Percentiles rank a stretch among this genome's conserved stretches.
These are phyloP conservation scores for Xylaria scruposa DNA, from an alignment of 495 filamentous ascomycete genomes.

Conservation along the genomic window DNA sequence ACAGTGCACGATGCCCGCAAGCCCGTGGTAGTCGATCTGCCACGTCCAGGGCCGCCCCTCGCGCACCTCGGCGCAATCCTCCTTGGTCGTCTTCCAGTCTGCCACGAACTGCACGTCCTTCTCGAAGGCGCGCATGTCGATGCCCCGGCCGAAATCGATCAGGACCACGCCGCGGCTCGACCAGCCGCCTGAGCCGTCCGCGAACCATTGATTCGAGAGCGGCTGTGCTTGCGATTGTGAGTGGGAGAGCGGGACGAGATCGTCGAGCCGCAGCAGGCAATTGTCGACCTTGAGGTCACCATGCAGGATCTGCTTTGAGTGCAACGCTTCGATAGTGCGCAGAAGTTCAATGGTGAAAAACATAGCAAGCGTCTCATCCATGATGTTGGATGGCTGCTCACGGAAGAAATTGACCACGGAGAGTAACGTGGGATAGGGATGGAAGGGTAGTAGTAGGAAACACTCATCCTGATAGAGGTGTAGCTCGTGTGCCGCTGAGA, in stretches of 20 bases:
- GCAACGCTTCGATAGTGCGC: conserved; percentile 86
- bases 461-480: conserved; percentile 85
- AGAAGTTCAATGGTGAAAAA: conserved; percentile 94
- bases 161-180: conserved; percentile 76
- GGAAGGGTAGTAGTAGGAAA: conserved; percentile 86
- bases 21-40: conserved; percentile 92
- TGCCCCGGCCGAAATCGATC: conserved; percentile 94
- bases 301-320: conserved; percentile 80
- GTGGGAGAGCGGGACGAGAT: conserved; percentile 48
- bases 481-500: conserved; percentile 83
- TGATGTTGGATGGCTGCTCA: conserved; percentile 69
- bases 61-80: conserved; percentile 93
- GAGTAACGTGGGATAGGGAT: conserved; percentile 88
- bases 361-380: conserved; percentile 91
- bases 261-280: conserved; percentile 83
- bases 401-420: conserved; percentile 89
- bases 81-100: conserved; percentile 84
- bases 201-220: conserved; percentile 64
- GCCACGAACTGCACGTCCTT: conserved; percentile 86
- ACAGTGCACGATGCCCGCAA: conserved; percentile 83
- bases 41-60: conserved; percentile 93
- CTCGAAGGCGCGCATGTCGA: conserved; percentile 87
- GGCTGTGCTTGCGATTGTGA: conserved; percentile 41
- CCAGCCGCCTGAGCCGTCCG: conserved; percentile 81
- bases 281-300: conserved; percentile 97